These are phyloP conservation scores for Colletotrichum agaves DNA, from an alignment of 2,329 filamentous ascomycete species.

Conservation along the genomic window DNA sequence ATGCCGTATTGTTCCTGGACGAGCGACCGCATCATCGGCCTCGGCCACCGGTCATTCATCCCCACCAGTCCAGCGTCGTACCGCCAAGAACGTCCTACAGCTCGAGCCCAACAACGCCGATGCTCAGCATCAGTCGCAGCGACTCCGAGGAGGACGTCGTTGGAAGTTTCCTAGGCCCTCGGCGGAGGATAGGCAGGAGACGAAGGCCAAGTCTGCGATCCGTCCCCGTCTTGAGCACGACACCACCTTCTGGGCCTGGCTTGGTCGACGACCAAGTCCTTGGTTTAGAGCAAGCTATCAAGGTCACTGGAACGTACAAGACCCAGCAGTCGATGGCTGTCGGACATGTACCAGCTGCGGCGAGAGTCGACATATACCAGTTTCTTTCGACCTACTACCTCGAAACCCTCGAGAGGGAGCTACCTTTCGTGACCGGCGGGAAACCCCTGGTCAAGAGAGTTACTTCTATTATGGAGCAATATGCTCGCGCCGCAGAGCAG, in stretches of 20 bases:
- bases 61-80: conserved; percentile 46
- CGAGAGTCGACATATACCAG: conserved; percentile 63
- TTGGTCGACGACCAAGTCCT: conserved; percentile 58
- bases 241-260: conserved; percentile 59
- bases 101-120: conserved; percentile 60
- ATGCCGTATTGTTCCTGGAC: conserved; percentile 71
- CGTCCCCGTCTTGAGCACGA: conserved; percentile 58
- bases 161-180: conserved; percentile 67
- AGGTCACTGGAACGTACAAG: conserved; percentile 66
- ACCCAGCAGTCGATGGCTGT: conserved; percentile 72
- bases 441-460: conserved; percentile 60
- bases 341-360: conserved; percentile 64
- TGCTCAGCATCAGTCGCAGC: conserved; percentile 67
- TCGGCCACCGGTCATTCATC: conserved; percentile 51
- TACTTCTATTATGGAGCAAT: conserved; percentile 63
- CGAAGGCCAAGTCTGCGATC: conserved; percentile 53
- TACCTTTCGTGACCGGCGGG: conserved; percentile 54
- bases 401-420: conserved; percentile 59
- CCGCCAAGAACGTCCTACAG: conserved; percentile 56
- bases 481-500: conserved; percentile 66
- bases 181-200: conserved; percentile 51
- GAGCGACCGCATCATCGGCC: conserved; percentile 61
- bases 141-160: conserved; percentile 74
- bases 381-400: conserved; percentile 68
- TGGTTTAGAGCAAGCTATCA: conserved; percentile 67